phyloP scores from a whole-genome alignment of 805 yeast species.

The Wickerhamomyces chambardii region DNA sequence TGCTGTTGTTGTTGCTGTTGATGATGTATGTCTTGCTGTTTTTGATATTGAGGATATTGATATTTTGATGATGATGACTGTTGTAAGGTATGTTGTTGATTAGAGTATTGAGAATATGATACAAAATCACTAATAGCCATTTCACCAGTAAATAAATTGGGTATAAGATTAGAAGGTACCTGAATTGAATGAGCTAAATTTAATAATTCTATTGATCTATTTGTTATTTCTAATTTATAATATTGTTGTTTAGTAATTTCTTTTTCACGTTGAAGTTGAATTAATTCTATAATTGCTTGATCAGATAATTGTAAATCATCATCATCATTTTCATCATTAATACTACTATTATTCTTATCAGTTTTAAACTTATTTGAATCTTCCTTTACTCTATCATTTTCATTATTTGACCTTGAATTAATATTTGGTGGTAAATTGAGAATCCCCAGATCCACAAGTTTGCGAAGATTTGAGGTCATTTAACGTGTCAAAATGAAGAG shows the following conservation, averaged over 20 bases:
- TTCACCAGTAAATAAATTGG: constrained; percentile 42
- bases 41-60: too few relatives aligned
- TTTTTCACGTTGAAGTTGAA: constrained; percentile 37
- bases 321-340: background rate
- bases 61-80: too few relatives aligned
- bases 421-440: too few relatives aligned
- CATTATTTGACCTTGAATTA: too few relatives aligned
- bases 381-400: too few relatives aligned
- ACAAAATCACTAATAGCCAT: constrained; percentile 10
- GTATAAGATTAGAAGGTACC: constrained; percentile 57
- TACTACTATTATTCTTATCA: too few relatives aligned
- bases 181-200: constrained; percentile 51
- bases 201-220: constrained; percentile 51
- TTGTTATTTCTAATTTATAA: constrained; percentile 55
- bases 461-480: too few relatives aligned
- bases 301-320: constrained; percentile 4
- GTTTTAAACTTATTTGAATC: too few relatives aligned
- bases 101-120: too few relatives aligned
- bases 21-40: constrained; percentile 6
- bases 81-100: too few relatives aligned
- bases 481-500: too few relatives aligned
- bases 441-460: too few relatives aligned
- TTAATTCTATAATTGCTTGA: constrained; percentile 12
- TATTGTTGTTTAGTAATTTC: constrained; percentile 79
- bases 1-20: constrained; percentile 5